phyloP scores from a whole-genome alignment of 768 basidiomycete genomes.

The Collybiopsis confluens region DNA sequence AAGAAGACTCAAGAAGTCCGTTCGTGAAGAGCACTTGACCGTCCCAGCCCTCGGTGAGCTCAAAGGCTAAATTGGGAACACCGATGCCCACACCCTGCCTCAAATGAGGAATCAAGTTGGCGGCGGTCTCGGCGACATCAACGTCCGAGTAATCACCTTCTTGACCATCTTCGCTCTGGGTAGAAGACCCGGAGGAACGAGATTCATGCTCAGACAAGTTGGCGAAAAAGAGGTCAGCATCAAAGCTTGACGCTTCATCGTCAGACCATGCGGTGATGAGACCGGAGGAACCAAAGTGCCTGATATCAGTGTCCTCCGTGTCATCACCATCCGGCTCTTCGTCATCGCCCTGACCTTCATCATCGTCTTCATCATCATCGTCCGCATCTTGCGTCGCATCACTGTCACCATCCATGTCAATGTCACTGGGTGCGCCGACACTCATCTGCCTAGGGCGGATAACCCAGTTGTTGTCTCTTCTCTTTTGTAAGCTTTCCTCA shows the following conservation, averaged over 20 bases:
- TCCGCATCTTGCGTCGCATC: constrained; percentile 59
- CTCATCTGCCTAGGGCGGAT: constrained; percentile 68
- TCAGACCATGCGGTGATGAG: constrained; percentile 77
- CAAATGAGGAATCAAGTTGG: constrained; percentile 24
- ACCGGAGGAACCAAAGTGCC: constrained; percentile 46
- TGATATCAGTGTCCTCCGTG: constrained; percentile 35
- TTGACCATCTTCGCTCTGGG: constrained; percentile 36
- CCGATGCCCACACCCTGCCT: constrained; percentile 30
- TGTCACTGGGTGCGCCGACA: constrained; percentile 54
- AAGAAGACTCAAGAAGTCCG: constrained; percentile 37
- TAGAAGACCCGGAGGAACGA: constrained; percentile 8
- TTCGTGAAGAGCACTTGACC: constrained; percentile 74
- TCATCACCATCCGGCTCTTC: constrained; percentile 37
- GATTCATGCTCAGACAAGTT: constrained; percentile 61
- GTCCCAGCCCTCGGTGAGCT: constrained; percentile 70
- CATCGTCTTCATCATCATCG: constrained; percentile 34
- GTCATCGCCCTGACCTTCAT: constrained; percentile 26
- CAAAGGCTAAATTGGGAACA: constrained; percentile 47
- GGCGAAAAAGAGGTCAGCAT: constrained; percentile 81
- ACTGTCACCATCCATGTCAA: constrained; percentile 60
- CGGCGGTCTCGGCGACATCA: constrained; percentile 21
- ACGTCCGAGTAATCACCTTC: constrained; percentile 42
- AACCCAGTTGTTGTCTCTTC: constrained; percentile 46
- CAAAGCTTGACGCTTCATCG: constrained; percentile 70
- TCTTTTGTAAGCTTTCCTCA: constrained; percentile 24